phyloP scores from a whole-genome alignment of 805 yeast genomes.

The Yarrowia phangngaensis region DNA sequence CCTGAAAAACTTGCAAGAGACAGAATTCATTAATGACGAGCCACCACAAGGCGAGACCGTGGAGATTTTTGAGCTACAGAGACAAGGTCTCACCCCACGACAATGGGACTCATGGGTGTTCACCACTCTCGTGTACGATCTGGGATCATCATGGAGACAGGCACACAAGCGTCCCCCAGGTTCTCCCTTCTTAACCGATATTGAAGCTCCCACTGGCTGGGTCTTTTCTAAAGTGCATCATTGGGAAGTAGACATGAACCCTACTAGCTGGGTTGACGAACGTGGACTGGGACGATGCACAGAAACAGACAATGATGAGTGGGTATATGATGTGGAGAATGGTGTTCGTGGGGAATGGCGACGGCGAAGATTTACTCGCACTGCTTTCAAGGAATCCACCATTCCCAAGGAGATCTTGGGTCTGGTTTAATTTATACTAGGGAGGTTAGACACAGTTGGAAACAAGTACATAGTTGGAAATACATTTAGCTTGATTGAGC shows the following conservation, averaged over 20 bases:
- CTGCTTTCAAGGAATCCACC: slow-evolving; percentile 16
- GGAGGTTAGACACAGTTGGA: too few species aligned
- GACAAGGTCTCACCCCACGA: slow-evolving; percentile 55
- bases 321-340: slow-evolving; percentile 41
- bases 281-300: slow-evolving; percentile 39
- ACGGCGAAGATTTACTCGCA: slow-evolving; percentile 42
- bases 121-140: slow-evolving; percentile 54
- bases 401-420: slow-evolving; percentile 19
- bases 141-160: slow-evolving; percentile 45
- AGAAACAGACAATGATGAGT: slow-evolving; percentile 33
- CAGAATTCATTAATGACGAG: slow-evolving; percentile 21
- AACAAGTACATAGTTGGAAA: too few species aligned
- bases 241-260: slow-evolving; percentile 64
- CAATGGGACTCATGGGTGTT: slow-evolving; percentile 61
- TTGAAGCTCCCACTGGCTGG: slow-evolving; percentile 73
- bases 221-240: slow-evolving; percentile 53
- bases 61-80: slow-evolving; percentile 73
- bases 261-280: slow-evolving; percentile 50
- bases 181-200: slow-evolving; percentile 49
- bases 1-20: slow-evolving; percentile 11
- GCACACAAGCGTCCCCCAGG: slow-evolving; percentile 64
- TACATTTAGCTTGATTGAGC: too few species aligned
- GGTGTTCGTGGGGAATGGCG: slow-evolving; percentile 42
- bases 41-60: slow-evolving; percentile 40
- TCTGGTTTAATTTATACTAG: not conserved